phyloP scores from a whole-genome alignment of 257 asterid genomes.

The Scutellaria galericulata region DNA sequence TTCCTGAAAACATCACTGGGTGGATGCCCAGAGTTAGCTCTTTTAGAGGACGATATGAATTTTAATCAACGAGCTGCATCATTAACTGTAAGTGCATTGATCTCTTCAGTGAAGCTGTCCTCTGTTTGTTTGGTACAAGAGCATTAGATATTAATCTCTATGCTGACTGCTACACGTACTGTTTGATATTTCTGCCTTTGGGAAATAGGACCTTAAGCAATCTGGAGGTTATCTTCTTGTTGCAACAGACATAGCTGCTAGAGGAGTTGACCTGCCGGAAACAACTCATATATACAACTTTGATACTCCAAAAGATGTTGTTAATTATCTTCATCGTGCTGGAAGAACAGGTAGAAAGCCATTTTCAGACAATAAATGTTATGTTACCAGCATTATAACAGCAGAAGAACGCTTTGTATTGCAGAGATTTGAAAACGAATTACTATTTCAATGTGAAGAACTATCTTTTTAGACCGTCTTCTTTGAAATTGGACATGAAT shows the following conservation, averaged over 20 bases:
- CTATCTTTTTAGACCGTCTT: slow-evolving; percentile 41
- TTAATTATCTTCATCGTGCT: slow-evolving; percentile 91
- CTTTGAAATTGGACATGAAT: slow-evolving; percentile 11
- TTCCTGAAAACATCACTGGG: slow-evolving; percentile 52
- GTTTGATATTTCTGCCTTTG: slow-evolving; percentile 25
- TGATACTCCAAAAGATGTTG: slow-evolving; percentile 89
- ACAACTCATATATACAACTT: slow-evolving; percentile 94
- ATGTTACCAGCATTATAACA: slow-evolving; percentile 76
- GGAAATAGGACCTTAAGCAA: slow-evolving; percentile 66
- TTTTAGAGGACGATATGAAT: slow-evolving; percentile 83
- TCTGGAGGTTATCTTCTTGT: slow-evolving; percentile 74
- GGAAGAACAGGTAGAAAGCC: slow-evolving; percentile 99
- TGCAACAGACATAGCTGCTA: slow-evolving; percentile 91
- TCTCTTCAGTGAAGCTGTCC: slow-evolving; percentile 8
- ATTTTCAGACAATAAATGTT: slow-evolving; percentile 78
- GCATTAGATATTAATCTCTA: slow-evolving; percentile 22
- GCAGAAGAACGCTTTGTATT: slow-evolving; percentile 83
- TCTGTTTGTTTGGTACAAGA: slow-evolving; percentile 20
- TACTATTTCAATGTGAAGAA: slow-evolving; percentile 78
- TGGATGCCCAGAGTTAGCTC: slow-evolving; percentile 59
- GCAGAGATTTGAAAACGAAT: slow-evolving; percentile 85
- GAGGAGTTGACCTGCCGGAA: slow-evolving; percentile 90
- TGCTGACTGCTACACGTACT: slow-evolving; percentile 27
- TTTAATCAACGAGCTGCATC: slow-evolving; percentile 81
- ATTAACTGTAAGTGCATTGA: slow-evolving; percentile 55